A percentile compares a stretch with the other conserved stretches of the same genome.
These are phyloP conservation scores for Nakataea oryzae DNA, from an alignment of 2,329 filamentous ascomycete genomes.

Conservation along the genomic window DNA sequence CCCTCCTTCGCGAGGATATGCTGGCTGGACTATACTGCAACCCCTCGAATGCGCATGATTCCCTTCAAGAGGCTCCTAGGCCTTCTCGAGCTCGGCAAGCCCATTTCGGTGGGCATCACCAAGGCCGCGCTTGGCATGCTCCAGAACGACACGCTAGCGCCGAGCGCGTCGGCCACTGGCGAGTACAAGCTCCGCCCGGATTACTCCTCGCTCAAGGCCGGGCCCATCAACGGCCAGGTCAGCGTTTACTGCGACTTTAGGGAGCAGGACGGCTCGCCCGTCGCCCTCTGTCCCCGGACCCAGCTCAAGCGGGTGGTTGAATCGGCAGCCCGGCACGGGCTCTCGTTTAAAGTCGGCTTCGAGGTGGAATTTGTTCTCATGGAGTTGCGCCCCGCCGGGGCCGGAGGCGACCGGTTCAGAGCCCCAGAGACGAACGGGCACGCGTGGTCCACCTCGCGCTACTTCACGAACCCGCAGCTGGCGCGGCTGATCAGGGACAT, in stretches of 20 bases:
- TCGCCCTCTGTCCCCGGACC: slow-evolving; percentile 54
- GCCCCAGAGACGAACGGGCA: slow-evolving; percentile 47
- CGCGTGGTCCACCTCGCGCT: slow-evolving; percentile 58
- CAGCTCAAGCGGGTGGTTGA: slow-evolving; percentile 45
- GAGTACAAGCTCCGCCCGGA: slow-evolving; percentile 60
- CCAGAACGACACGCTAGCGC: slow-evolving; percentile 51
- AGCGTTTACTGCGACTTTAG: slow-evolving; percentile 59
- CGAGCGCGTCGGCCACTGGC: slow-evolving; percentile 46
- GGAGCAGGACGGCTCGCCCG: slow-evolving; percentile 38
- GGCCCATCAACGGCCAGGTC: slow-evolving; percentile 49
- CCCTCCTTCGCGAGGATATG: slow-evolving; percentile 62
- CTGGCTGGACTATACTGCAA: slow-evolving; percentile 72
- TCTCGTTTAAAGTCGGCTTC: slow-evolving; percentile 61
- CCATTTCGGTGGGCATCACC: slow-evolving; percentile 41
- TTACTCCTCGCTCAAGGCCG: slow-evolving; percentile 47
- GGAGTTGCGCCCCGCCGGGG: slow-evolving; percentile 16
- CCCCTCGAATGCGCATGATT: slow-evolving; percentile 54
- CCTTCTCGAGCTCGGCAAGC: slow-evolving; percentile 31
- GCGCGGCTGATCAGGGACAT: slow-evolving; percentile 56
- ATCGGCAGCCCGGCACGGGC: slow-evolving; percentile 35
- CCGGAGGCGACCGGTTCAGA: slow-evolving; percentile 14
- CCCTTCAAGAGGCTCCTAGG: slow-evolving; percentile 48
- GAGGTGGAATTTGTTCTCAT: slow-evolving; percentile 75
- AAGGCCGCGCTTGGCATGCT: slow-evolving; percentile 55
- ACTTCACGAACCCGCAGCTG: slow-evolving; percentile 47